A percentile compares a stretch with the other conserved stretches of the same genome.
Conservation (phyloP, 2,329 filamentous ascomycete species). For the Xylariaceae sp. region DNA sequence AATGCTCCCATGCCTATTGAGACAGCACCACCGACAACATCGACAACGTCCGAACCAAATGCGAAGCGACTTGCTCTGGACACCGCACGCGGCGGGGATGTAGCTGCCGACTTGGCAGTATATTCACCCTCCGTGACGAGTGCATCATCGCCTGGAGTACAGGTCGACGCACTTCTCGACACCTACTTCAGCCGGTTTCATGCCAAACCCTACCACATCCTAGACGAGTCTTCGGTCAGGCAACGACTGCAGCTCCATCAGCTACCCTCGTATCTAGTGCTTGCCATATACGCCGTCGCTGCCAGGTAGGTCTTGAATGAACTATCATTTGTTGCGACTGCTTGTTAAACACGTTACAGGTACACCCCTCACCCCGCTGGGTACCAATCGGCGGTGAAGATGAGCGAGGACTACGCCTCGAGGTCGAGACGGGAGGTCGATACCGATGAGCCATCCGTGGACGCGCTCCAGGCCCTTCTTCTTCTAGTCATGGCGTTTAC, state of each 20-base stretch:
- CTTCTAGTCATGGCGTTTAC: slow-evolving; percentile 73
- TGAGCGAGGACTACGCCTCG: slow-evolving; percentile 70
- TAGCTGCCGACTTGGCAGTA: slow-evolving; percentile 32
- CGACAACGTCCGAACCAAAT: slow-evolving; percentile 33
- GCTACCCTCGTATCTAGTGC: slow-evolving; percentile 50
- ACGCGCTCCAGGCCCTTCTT: slow-evolving; percentile 70
- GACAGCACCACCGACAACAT: slow-evolving; percentile 19
- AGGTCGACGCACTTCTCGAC: slow-evolving; percentile 64
- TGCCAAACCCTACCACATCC: slow-evolving; percentile 74
- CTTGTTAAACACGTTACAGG: slow-evolving; percentile 38
- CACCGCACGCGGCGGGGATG: slow-evolving; percentile 28
- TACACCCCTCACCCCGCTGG: slow-evolving; percentile 65
- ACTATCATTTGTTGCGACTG: slow-evolving; percentile 5
- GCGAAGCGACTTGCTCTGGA: slow-evolving; percentile 38
- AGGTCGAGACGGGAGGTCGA: slow-evolving; percentile 68
- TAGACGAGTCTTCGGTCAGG: slow-evolving; percentile 72
- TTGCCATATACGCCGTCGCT: slow-evolving; percentile 58
- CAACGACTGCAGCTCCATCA: slow-evolving; percentile 68
- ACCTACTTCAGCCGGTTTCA: slow-evolving; percentile 78
- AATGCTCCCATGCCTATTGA: slow-evolving; percentile 14
- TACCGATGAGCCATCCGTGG: slow-evolving; percentile 75
- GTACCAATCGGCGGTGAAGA: slow-evolving; percentile 61
- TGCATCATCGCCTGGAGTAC: slow-evolving; percentile 42
- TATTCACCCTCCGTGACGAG: slow-evolving; percentile 40
- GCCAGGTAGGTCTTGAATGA: slow-evolving; percentile 51